Percentiles rank a stretch among this genome's conserved stretches.
phyloP scores from a whole-genome alignment of 116 monocot genomes.

The Zostera marina region DNA sequence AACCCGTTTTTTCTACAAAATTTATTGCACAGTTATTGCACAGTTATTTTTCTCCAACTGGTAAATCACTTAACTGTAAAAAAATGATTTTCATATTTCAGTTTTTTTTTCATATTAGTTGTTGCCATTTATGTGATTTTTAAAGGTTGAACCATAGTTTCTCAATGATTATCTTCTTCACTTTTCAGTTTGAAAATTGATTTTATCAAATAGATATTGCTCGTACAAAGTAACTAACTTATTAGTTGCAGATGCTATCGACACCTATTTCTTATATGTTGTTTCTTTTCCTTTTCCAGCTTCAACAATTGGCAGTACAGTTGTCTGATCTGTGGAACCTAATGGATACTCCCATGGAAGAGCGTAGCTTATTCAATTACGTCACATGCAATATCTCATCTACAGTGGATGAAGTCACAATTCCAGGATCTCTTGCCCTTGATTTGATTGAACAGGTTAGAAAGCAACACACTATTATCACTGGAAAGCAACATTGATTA shows the following conservation, averaged over 20 bases:
- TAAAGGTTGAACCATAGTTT: no score
- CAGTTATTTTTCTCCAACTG: no score
- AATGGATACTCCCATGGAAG: constrained; percentile 81
- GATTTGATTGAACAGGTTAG: constrained; percentile 84
- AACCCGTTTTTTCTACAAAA: no score
- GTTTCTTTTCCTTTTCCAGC: constrained; percentile 17
- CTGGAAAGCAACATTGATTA: neutral
- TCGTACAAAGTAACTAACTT: no score
- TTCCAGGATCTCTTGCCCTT: constrained; percentile 71
- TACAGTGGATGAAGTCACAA: constrained; percentile 55
- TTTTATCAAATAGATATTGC: no score
- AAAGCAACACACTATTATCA: neutral
- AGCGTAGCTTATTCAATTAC: constrained; percentile 55
- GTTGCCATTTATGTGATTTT: no score
- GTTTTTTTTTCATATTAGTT: no score
- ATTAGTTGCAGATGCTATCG: neutral
- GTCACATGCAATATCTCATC: constrained; percentile 77
- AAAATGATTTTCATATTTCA: no score
- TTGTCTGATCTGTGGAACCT: constrained; percentile 83
- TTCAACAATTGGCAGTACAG: constrained; percentile 71
- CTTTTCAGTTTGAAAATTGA: no score
- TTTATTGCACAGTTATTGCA: no score
- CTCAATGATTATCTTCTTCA: no score
- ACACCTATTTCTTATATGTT: neutral
- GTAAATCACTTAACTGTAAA: no score